phyloP scores from a whole-genome alignment of 768 basidiomycete genomes.

The Tricholoma terreum region DNA sequence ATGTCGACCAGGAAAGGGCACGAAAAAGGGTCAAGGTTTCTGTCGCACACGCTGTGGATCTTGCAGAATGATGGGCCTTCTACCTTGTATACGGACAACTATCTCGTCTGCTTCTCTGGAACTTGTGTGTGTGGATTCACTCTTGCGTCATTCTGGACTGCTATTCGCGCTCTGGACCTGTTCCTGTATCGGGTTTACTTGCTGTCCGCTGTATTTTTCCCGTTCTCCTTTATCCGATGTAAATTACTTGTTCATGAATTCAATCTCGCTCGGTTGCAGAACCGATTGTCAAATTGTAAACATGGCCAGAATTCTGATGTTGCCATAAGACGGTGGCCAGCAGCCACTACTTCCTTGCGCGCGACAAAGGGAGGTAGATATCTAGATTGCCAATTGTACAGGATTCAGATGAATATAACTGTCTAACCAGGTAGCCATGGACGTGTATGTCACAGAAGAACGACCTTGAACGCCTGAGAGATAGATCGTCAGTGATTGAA shows the following conservation, averaged over 20 bases:
- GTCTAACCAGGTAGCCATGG: neutral
- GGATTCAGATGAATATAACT: neutral
- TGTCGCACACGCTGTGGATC: conserved; percentile 62
- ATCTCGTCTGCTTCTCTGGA: neutral
- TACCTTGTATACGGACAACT: neutral
- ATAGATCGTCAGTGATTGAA: neutral
- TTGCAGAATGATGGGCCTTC: conserved; percentile 55
- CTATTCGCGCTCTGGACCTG: neutral
- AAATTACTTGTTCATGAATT: neutral
- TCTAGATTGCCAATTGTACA: neutral
- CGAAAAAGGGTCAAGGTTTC: conserved; percentile 74
- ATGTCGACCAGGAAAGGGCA: conserved; percentile 24
- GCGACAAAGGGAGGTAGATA: too few relatives aligned
- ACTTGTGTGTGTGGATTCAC: neutral
- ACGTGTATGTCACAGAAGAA: neutral
- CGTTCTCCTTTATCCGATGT: neutral
- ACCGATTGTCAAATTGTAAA: too few relatives aligned
- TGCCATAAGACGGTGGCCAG: too few relatives aligned
- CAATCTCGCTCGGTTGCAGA: neutral
- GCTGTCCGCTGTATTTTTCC: neutral
- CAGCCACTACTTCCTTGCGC: too few relatives aligned
- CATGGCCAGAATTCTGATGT: too few relatives aligned
- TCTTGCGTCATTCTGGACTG: neutral
- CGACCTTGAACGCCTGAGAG: neutral
- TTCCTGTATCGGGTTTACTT: neutral